Base-by-base conservation (phyloP, 2,329 filamentous ascomycete genomes). In the Microsporum ferrugineum region DNA sequence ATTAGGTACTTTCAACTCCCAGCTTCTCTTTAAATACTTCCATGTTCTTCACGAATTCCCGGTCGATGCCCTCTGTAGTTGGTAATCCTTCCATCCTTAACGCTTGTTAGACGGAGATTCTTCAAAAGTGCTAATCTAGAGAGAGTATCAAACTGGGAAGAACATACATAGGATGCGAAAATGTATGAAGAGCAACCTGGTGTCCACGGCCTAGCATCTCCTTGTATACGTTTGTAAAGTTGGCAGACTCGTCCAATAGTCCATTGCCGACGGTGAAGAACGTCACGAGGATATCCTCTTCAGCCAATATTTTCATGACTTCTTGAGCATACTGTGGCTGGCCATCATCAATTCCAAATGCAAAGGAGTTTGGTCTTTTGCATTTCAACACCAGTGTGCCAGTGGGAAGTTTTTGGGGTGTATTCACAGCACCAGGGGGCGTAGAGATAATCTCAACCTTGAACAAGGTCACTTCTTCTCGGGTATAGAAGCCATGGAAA, bases 341-440 rank as follows among this genome's bases (percentile, higher is more conserved):
- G 27, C 85, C 86, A 70, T 88, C 86, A 68, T 88, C 86, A 64
- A 88, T 88, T 57, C 85, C 85, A 70, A 88, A 88, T 1, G 86
- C 86, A 69, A 88, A 88, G 0, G 82, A 84, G 73, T 87, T 86
- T 55, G 85, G 84, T 17, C 84, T 79, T 65, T 81, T 85, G 77
- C 86, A 88, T 5, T 80, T 77, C 67, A 87, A 83, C 53, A 85
- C 75, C 38, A 88, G 75, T 23, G 78, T 79, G 5, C 85, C 85
- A 0, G 79, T 84, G 0, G 83, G 79, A 34, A 85, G 73, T 72
- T 88, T 88, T 61, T 73, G 71, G 1, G 84, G 84, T 6, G 86
- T 74, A 34, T 69, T 75, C 63, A 81, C 79, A 17, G 73, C 72
- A 0, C 72, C 64, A 1, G 85, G 85, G 1, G 85, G 72, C 0